Evolutionary conservation across 75 land plant species (phyloP).

Genomic region (Pinus tabuliformis): DNA sequence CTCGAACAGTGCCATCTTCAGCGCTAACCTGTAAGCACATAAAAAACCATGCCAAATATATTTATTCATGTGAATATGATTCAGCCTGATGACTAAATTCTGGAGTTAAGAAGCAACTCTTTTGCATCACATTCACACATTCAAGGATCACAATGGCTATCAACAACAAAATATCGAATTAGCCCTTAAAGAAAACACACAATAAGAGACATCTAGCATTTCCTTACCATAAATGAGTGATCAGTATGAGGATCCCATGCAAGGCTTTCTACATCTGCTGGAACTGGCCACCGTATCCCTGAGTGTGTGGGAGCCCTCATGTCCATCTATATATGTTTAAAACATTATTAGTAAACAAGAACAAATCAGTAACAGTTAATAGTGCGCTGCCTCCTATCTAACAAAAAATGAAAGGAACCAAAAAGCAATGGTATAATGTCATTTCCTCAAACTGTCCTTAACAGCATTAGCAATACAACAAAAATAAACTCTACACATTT

Average conservation of each 20-base stretch:
- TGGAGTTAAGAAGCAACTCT: neutral
- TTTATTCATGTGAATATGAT: neutral
- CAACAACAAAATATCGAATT: neutral
- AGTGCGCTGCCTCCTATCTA: neutral
- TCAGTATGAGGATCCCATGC: constrained; percentile 95
- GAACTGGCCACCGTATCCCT: constrained; percentile 73
- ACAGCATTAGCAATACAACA: neutral
- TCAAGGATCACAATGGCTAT: neutral
- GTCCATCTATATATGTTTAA: constrained; percentile 56
- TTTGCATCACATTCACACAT: neutral
- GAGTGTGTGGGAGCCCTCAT: constrained; percentile 53
- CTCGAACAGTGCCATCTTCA: constrained; percentile 83
- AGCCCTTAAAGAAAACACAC: neutral
- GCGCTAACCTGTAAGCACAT: constrained; percentile 63
- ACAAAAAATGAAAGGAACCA: neutral
- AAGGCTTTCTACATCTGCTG: constrained; percentile 86
- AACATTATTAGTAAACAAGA: neutral
- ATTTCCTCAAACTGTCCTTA: neutral
- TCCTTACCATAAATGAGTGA: constrained; percentile 67
- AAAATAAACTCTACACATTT: neutral
- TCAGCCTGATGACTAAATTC: neutral
- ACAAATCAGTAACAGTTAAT: neutral
- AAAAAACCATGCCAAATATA: neutral
- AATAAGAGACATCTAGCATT: neutral
- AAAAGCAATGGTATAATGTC: neutral